phyloP scores from a whole-genome alignment of 768 basidiomycete species.

The Auriculariales sp. region DNA sequence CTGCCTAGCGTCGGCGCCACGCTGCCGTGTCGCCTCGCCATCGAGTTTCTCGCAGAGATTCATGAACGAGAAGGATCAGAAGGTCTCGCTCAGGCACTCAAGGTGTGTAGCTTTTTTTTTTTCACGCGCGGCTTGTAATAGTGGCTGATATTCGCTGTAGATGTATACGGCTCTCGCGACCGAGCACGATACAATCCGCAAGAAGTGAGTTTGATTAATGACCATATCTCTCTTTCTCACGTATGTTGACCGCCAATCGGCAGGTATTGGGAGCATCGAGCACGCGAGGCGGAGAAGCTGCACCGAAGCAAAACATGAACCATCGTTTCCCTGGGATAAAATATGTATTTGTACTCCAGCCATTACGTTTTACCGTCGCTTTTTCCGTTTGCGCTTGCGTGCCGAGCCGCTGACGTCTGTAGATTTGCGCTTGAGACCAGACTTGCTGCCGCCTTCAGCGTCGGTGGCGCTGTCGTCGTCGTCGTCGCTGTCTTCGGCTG shows the following conservation, averaged over 20 bases:
- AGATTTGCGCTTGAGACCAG: too few species aligned
- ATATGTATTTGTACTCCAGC: too few species aligned
- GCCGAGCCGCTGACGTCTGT: too few species aligned
- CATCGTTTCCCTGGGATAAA: too few species aligned
- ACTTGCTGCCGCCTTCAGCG: too few species aligned
- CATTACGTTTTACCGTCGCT: too few species aligned
- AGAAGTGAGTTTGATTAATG: conserved; percentile 36
- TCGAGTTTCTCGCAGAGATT: conserved; percentile 78
- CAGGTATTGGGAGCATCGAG: conserved; percentile 72
- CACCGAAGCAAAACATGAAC: too few species aligned
- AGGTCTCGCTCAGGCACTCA: conserved; percentile 22
- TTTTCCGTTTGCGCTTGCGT: too few species aligned
- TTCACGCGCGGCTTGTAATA: background rate
- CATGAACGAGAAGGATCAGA: conserved; percentile 44
- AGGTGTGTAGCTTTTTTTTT: conserved; percentile 14
- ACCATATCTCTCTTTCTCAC: background rate
- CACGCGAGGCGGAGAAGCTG: conserved; percentile 28
- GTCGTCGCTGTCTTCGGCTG: background rate
- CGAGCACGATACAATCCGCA: conserved; percentile 60
- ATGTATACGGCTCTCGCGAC: conserved; percentile 57
- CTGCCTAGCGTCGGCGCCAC: conserved; percentile 48
- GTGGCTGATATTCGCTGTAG: conserved; percentile 21
- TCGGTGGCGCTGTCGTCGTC: too few species aligned
- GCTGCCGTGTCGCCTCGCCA: conserved; percentile 61
- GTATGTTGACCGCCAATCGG: background rate